These are phyloP conservation scores for Erysimum cheiranthoides DNA, from an alignment of 345 rosid species.

Conservation along the genomic window DNA sequence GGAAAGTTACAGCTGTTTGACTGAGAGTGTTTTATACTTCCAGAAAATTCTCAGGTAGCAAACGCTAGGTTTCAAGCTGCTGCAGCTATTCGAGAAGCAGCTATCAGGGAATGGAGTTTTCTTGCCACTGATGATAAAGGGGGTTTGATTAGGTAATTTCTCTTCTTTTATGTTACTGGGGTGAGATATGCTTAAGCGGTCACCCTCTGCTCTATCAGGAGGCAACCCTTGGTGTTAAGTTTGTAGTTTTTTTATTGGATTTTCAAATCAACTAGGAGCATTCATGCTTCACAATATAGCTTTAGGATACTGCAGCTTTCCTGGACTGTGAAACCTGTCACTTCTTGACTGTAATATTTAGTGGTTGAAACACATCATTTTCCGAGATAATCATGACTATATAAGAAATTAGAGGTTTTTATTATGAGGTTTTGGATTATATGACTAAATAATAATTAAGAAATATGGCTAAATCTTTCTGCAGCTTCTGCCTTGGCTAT, in stretches of 20 bases:
- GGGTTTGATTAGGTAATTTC: constrained; percentile 71
- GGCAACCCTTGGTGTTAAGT: constrained; percentile 2
- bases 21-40: constrained; percentile 29
- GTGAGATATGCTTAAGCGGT: constrained; percentile 17
- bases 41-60: constrained; percentile 93
- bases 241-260: constrained; percentile 24
- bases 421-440: constrained; percentile 8
- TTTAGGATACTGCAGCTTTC: constrained; percentile 18
- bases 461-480: constrained; percentile 20
- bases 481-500: constrained; percentile 89
- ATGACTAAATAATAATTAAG: not conserved
- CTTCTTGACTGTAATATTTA: constrained; percentile 19
- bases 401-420: constrained; percentile 11
- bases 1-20: constrained; percentile 21
- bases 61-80: constrained; percentile 97
- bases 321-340: constrained; percentile 26
- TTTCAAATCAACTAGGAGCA: constrained; percentile 23
- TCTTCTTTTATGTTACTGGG: constrained; percentile 9
- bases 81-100: constrained; percentile 93
- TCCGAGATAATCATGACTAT: constrained; percentile 3
- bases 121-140: constrained; percentile 74
- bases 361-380: constrained; percentile 19
- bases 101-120: constrained; percentile 93
- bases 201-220: constrained; percentile 24
- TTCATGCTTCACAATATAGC: constrained; percentile 27